A percentile compares a stretch with the other conserved stretches of the same genome.
These are phyloP conservation scores for Populus hybrid DNA, from an alignment of 441 rosid species.

Conservation along the genomic window DNA sequence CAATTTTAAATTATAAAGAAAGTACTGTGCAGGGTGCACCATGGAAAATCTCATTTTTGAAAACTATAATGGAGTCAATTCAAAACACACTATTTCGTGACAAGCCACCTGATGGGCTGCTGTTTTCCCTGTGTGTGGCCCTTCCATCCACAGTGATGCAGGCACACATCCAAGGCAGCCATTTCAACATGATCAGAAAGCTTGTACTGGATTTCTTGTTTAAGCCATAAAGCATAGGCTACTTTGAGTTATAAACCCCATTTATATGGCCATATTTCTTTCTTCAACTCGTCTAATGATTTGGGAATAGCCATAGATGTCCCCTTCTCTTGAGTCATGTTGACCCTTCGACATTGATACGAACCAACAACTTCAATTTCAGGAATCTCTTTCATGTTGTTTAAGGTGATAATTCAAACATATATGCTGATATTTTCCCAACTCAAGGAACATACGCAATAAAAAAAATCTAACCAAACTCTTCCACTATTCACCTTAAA, in stretches of 20 bases:
- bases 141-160: constrained; percentile 4
- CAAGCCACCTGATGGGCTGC: constrained; percentile 7
- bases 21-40: neutral
- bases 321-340: neutral
- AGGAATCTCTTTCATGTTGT: neutral
- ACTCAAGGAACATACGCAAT: neutral
- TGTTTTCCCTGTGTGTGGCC: constrained; percentile 11
- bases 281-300: neutral
- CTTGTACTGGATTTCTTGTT: neutral
- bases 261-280: neutral
- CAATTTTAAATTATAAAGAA: neutral
- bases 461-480: neutral
- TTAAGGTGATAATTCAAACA: neutral
- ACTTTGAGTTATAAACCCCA: neutral
- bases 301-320: neutral
- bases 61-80: constrained; percentile 24
- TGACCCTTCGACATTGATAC: constrained; percentile 17
- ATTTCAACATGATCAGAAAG: neutral
- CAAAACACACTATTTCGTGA: constrained; percentile 22
- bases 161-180: neutral
- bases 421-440: neutral
- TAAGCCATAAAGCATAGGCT: neutral
- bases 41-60: neutral
- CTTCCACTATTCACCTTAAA: neutral
- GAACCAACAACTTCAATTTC: neutral